A percentile compares a stretch with the other conserved stretches of the same genome.
Evolutionary conservation across 306 rosid genomes (phyloP).

Genomic region (Glycyrrhiza uralensis): DNA sequence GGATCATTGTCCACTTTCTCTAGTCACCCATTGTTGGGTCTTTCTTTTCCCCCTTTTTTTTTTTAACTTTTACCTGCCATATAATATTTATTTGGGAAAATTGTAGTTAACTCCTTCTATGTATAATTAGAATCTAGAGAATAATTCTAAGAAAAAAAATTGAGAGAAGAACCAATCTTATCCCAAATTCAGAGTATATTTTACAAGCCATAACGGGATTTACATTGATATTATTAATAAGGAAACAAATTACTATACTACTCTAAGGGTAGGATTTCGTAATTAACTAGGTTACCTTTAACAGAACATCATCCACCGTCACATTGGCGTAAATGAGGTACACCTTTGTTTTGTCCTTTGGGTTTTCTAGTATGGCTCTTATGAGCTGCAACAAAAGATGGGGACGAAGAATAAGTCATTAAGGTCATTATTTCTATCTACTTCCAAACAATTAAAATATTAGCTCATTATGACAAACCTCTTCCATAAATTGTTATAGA

Average conservation of each 20-base stretch:
- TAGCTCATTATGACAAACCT: neutral
- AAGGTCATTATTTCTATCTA: neutral
- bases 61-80: neutral
- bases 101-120: too few species aligned
- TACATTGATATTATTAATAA: neutral
- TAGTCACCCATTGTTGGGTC: too few species aligned
- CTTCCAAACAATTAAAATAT: neutral
- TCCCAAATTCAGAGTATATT: neutral
- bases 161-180: neutral
- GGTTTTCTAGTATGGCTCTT: constrained; percentile 71
- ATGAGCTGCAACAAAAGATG: constrained; percentile 40
- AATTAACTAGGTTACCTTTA: constrained; percentile 32
- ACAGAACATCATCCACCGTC: constrained; percentile 58
- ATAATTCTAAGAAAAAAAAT: neutral
- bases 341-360: constrained; percentile 55
- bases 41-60: too few species aligned
- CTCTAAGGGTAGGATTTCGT: neutral
- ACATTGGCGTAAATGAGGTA: constrained; percentile 67
- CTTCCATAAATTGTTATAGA: neutral
- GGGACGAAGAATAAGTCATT: neutral
- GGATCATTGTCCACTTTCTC: too few species aligned
- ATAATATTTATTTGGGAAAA: too few species aligned
- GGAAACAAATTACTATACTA: too few species aligned
- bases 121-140: neutral
- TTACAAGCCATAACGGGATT: neutral